Evolutionary conservation across 2,329 filamentous ascomycete genomes (phyloP), one percentile per base, ranked within the genome.

Genomic region (Colletotrichum godetiae): DNA sequence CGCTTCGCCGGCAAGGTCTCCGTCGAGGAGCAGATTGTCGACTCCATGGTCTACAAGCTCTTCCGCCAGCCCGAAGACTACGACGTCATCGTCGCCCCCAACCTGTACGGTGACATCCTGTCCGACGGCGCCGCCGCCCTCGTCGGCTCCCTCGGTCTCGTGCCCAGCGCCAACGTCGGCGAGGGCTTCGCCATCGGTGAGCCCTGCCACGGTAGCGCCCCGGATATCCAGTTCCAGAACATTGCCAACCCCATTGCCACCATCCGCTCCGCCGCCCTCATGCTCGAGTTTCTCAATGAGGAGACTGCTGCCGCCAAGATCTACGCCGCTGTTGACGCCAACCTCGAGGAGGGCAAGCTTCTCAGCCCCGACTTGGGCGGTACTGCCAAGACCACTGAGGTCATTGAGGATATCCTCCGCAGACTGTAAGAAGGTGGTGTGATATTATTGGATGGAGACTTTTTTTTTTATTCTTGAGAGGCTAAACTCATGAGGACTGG

Each of bases 11-110:
- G 83, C 63, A 86, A 42, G 37, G 37, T 97, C 67, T 85, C 86
- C 55, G 88, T 98, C 67, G 97, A 98, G 85, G 97, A 98, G 88
- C 97, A 99, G 87, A 99, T 99, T 78, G 96, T 99, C 75, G 97
- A 99, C 86, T 96, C 93, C 75, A 99, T 99, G 97, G 95, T 98
- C 72, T 98, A 98, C 91, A 98, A 98, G 88, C 93, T 99, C 70
- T 98, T 98, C 92, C 94, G 96, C 75, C 95, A 98, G 85, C 97
- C 97, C 56, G 90, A 93, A 80, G 93, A 93, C 80, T 99, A 98
- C 91, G 97, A 99, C 83, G 96, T 98, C 77, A 97, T 99, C 78
- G 97, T 99, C 59, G 97, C 96, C 10, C 97, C 96, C 65, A 98
- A 98, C 86, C 90, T 99, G 74, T 98, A 99, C 86, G 97, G 97